Evolutionary conservation across 805 yeast genomes (phyloP).

Genomic region (Candida jianshihensis): DNA sequence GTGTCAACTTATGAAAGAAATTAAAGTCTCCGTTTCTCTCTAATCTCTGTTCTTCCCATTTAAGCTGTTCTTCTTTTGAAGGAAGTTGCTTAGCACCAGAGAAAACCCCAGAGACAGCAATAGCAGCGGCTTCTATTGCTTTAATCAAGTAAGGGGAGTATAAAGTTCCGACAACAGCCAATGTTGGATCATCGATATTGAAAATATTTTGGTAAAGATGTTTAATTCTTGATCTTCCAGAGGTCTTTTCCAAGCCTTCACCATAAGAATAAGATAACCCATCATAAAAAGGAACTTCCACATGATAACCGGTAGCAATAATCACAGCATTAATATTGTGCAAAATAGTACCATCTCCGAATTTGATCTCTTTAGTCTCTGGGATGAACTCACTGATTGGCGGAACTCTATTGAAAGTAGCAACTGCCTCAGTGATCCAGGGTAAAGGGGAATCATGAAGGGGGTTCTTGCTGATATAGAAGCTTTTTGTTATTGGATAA

Average conservation of each 20-base stretch:
- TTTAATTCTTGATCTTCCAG: slow-evolving; percentile 22
- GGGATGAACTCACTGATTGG: slow-evolving; percentile 7
- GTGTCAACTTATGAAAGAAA: slow-evolving; percentile 26
- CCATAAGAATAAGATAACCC: slow-evolving; percentile 24
- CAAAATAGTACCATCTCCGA: slow-evolving; percentile 37
- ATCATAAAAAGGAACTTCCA: slow-evolving; percentile 18
- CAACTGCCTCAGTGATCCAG: slow-evolving; percentile 2
- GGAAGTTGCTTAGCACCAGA: slow-evolving; percentile 33
- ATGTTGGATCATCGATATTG: slow-evolving; percentile 34
- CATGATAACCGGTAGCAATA: slow-evolving; percentile 60
- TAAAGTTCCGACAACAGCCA: slow-evolving; percentile 31
- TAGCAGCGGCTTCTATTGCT: slow-evolving; percentile 39
- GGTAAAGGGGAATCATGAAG: slow-evolving; percentile 11
- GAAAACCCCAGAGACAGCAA: slow-evolving; percentile 47
- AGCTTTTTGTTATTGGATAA: slow-evolving; percentile 17
- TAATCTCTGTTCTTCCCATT: slow-evolving; percentile 22
- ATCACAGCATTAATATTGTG: slow-evolving; percentile 44
- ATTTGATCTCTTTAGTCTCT: slow-evolving; percentile 22
- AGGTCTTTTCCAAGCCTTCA: slow-evolving; percentile 7
- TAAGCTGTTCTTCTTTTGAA: slow-evolving; percentile 17
- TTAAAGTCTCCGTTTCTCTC: slow-evolving; percentile 15
- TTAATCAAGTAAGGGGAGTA: slow-evolving; percentile 37
- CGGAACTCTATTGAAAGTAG: background rate
- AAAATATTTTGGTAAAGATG: slow-evolving; percentile 37
- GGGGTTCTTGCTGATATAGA: slow-evolving; percentile 7